A percentile compares a stretch with the other conserved stretches of the same genome.
phyloP scores from a whole-genome alignment of 495 filamentous ascomycete genomes.

The Daldinia vernicosa region DNA sequence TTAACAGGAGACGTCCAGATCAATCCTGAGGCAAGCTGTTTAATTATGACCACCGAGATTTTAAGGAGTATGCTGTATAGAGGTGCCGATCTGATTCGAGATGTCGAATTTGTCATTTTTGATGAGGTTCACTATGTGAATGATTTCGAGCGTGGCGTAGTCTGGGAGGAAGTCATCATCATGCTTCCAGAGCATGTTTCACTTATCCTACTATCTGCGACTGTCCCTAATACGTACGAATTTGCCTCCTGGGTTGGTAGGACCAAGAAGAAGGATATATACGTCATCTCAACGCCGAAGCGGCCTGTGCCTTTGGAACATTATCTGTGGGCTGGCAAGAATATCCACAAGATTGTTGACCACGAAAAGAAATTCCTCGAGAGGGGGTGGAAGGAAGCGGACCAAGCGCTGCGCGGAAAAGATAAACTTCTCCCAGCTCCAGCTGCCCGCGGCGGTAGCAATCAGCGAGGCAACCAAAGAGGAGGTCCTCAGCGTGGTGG shows the following conservation, averaged over 20 bases:
- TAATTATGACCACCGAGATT: conserved; percentile 99
- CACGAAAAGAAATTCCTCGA: conserved; percentile 89
- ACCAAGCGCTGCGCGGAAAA: conserved; percentile 79
- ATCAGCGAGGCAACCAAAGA: conserved; percentile 66
- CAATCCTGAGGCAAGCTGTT: conserved; percentile 94
- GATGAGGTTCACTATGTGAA: conserved; percentile 99
- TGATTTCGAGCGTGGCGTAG: conserved; percentile 94
- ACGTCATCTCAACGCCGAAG: conserved; percentile 97
- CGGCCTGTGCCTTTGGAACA: conserved; percentile 94
- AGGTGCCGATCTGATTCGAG: conserved; percentile 93
- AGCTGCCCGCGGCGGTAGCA: conserved; percentile 57
- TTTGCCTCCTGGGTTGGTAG: conserved; percentile 98
- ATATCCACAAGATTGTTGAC: conserved; percentile 93
- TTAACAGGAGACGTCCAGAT: conserved; percentile 98
- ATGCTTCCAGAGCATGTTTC: conserved; percentile 98
- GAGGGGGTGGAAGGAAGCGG: conserved; percentile 93
- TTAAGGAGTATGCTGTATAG: conserved; percentile 97
- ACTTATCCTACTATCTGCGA: conserved; percentile 92
- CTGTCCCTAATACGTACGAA: conserved; percentile 95
- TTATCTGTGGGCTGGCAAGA: conserved; percentile 92
- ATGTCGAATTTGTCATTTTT: conserved; percentile 99
- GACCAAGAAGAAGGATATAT: conserved; percentile 98
- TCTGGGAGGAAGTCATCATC: conserved; percentile 99
- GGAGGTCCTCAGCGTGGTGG: conserved; percentile 58
- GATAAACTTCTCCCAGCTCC: conserved; percentile 70